A percentile compares a stretch with the other conserved stretches of the same genome.
Evolutionary conservation across 257 asterid genomes (phyloP).

Genomic region (Gentiana straminea): DNA sequence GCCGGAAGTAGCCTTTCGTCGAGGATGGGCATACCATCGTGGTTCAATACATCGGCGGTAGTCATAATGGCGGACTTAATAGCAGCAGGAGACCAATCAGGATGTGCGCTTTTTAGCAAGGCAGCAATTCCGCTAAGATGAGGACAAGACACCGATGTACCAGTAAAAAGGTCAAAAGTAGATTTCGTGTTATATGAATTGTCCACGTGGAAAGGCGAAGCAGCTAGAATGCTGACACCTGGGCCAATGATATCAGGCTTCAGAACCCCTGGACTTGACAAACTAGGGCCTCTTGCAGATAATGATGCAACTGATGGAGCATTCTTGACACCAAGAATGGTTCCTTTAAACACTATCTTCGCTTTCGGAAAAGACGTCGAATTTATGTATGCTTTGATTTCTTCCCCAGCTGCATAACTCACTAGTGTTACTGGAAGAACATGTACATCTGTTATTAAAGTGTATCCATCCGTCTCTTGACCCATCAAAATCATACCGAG

Average conservation of each 20-base stretch:
- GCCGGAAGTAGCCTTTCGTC: not conserved
- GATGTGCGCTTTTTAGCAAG: not conserved
- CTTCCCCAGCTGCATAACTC: conserved; percentile 11
- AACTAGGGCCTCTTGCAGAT: conserved; percentile 20
- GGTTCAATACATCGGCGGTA: not conserved
- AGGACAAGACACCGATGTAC: conserved; percentile 5
- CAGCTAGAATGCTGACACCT: conserved; percentile 18
- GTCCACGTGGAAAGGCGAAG: conserved; percentile 13
- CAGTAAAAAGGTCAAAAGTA: conserved; percentile 1
- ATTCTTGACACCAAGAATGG: not conserved
- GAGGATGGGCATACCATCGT: not conserved
- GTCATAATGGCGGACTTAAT: conserved; percentile 8
- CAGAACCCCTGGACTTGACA: conserved; percentile 12
- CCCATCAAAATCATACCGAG: conserved; percentile 21
- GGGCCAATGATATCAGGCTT: conserved; percentile 24
- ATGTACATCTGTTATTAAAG: conserved; percentile 12
- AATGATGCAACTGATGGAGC: conserved; percentile 21
- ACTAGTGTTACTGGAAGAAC: conserved; percentile 17
- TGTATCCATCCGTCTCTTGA: conserved; percentile 9
- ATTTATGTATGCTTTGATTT: conserved; percentile 15
- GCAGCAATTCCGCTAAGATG: conserved; percentile 1
- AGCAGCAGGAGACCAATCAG: conserved; percentile 2
- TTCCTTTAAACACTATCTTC: conserved; percentile 16
- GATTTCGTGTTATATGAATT: not conserved
- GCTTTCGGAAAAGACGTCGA: conserved; percentile 18